phyloP scores from a whole-genome alignment of 140 eudicot genomes.

The Bidens hawaiensis region DNA sequence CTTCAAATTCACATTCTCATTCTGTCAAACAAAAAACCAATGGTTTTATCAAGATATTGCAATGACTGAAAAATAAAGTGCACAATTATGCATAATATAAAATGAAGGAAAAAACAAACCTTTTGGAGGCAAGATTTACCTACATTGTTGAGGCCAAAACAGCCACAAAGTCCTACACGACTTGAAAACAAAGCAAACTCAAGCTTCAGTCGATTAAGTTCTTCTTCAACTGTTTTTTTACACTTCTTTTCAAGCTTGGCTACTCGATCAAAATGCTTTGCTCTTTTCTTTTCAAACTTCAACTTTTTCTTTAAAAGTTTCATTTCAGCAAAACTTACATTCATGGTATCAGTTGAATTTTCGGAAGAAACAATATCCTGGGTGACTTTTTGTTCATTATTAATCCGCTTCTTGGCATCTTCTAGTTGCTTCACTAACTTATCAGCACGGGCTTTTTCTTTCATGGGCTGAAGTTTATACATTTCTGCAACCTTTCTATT shows the following conservation, averaged over 20 bases:
- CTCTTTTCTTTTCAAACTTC: conserved; percentile 66
- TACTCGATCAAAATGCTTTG: conserved; percentile 67
- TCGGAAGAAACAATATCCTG: conserved; percentile 30
- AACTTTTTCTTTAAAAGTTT: conserved; percentile 55
- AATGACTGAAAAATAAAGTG: not conserved
- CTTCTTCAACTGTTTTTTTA: conserved; percentile 43
- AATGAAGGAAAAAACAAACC: conserved; percentile 43
- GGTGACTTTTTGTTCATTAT: conserved; percentile 29
- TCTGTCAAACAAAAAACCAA: conserved; percentile 31
- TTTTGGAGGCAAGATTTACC: conserved; percentile 47
- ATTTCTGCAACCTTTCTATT: conserved; percentile 39
- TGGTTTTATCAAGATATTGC: conserved; percentile 17
- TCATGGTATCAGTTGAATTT: conserved; percentile 12
- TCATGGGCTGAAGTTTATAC: conserved; percentile 36
- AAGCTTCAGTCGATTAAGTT: conserved; percentile 49
- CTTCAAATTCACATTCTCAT: conserved; percentile 17
- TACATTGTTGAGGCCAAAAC: conserved; percentile 35
- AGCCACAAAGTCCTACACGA: conserved; percentile 48
- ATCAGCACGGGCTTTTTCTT: conserved; percentile 48
- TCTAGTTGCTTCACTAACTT: conserved; percentile 43
- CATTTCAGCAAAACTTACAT: conserved; percentile 30
- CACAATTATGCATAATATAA: not conserved
- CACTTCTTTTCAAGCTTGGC: conserved; percentile 51
- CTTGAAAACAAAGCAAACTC: conserved; percentile 41
- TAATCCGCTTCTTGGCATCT: conserved; percentile 29